Base-by-base conservation (phyloP, 1,284 basidiomycete genomes). In the Wolfiporia cocos region DNA sequence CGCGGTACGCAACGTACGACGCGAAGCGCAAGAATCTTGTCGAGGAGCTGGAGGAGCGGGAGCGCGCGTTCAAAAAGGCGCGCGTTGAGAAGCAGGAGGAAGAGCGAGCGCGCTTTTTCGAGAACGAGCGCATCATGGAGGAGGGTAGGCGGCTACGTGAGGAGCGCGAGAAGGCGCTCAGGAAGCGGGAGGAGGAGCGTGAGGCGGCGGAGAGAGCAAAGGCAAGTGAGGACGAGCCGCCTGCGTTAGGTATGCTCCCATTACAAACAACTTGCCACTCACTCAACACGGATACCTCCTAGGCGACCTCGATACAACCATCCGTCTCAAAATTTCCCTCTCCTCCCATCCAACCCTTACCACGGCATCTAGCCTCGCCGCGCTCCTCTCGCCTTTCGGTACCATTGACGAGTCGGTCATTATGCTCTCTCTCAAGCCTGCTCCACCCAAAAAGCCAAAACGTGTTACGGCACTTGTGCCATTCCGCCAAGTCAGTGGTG, bases 41-140 rank as follows among this genome's bases (percentile, higher is more conserved):
- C 10, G 84, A 90, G 45, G 93, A 94, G 49, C 73, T 96, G 14
- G 86, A 92, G 19, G 81, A 81, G 47, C 73, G 86, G 19, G 93
- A 96, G 56, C 76, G 81, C 29, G 82, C 76, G 6, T 82, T 86
- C 59, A 92, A 92, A 67, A 83, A 81, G 58, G 72, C 80, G 1
- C 74, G 76, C 46, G 53, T 76, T 39, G 82, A 81, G 34, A 76
- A 78, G 47, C 71, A 76, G 49, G 67, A 71, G 49, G 75, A 81
- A 53, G 75, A 78, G 56, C 65, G 67, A 9, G 69, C 69, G 24
- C 66, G 70, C 35, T 76, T 73, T 56, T 70, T 75, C 4, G 85
- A 90, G 56, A 78, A 77, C 20, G 86, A 89, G 55, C 69, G 70
- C 24, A 81, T 93, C 46, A 89, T 86, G 61, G 88, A 90, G 41